phyloP scores from a whole-genome alignment of 164 flowering plant species.

The Nymphaea colorata region DNA sequence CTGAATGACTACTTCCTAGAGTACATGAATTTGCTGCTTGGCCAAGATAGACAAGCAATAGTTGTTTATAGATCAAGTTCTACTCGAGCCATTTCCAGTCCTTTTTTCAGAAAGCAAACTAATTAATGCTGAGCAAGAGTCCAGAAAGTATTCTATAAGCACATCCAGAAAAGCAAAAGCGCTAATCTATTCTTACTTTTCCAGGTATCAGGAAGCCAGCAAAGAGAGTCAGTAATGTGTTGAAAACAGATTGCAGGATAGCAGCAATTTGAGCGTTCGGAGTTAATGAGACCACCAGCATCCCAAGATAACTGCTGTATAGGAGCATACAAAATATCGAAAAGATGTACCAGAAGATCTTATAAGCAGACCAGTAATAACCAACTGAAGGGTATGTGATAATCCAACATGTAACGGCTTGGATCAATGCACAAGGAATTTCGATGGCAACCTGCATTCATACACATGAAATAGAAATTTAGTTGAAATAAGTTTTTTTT shows the following conservation, averaged over 20 bases:
- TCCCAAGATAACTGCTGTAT: constrained; percentile 26
- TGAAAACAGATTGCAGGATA: constrained; percentile 19
- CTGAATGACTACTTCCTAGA: too few relatives aligned
- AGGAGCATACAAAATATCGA: constrained; percentile 24
- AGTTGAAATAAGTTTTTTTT: not conserved
- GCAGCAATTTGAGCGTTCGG: constrained; percentile 25
- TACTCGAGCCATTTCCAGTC: too few relatives aligned
- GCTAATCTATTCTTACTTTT: constrained; percentile 16
- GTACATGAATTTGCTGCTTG: too few relatives aligned
- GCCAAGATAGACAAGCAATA: too few relatives aligned
- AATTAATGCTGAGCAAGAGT: not conserved
- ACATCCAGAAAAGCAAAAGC: too few relatives aligned
- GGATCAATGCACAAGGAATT: constrained; percentile 19
- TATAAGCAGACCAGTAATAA: constrained; percentile 21
- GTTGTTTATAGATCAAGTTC: too few relatives aligned
- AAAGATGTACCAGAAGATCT: constrained; percentile 28
- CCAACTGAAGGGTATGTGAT: constrained; percentile 33
- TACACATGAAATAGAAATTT: not conserved
- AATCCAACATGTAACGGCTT: constrained; percentile 17
- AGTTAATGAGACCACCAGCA: constrained; percentile 26
- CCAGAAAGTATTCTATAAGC: too few relatives aligned
- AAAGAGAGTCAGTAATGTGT: constrained; percentile 31
- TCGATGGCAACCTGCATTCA: constrained; percentile 23
- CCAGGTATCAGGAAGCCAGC: constrained; percentile 38
- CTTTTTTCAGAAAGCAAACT: not conserved